A percentile compares a stretch with the other conserved stretches of the same genome.
Evolutionary conservation across 169 alveolate species (phyloP).

Genomic region (Plasmodium cynomolgi): DNA sequence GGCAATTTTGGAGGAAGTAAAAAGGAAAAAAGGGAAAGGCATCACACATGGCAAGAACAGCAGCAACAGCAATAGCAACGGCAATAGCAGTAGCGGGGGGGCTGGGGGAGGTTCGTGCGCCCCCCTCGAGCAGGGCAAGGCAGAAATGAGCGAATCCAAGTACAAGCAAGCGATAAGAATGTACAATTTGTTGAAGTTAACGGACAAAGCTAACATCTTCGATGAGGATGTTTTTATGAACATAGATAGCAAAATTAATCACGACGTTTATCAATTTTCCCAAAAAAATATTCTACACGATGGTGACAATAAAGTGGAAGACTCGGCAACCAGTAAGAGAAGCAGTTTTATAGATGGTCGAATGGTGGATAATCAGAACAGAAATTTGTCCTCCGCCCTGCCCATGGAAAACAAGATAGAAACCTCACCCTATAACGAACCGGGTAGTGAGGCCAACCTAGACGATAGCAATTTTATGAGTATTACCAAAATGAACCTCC

Average conservation of each 20-base stretch:
- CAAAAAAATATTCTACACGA: constrained; percentile 31
- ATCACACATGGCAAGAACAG: background rate
- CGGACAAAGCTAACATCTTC: constrained; percentile 41
- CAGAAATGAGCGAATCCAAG: constrained; percentile 68
- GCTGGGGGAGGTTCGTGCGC: background rate
- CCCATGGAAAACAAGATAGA: background rate
- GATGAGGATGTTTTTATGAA: constrained; percentile 75
- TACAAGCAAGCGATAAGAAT: constrained; percentile 71
- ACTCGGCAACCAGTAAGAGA: background rate
- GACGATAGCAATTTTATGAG: constrained; percentile 37
- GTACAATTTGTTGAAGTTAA: constrained; percentile 54
- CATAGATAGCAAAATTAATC: constrained; percentile 72
- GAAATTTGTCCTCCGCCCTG: background rate
- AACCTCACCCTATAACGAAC: background rate
- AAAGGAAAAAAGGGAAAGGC: constrained; percentile 29
- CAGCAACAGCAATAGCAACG: background rate
- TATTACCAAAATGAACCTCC: constrained; percentile 65
- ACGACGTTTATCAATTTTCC: constrained; percentile 55
- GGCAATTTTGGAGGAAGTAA: constrained; percentile 50
- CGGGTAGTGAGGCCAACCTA: background rate
- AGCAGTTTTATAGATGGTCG: background rate
- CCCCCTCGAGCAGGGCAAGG: constrained; percentile 1
- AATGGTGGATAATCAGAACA: background rate
- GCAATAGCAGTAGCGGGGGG: background rate
- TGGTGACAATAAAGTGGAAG: background rate